These are phyloP conservation scores for Termitomyces sp. DNA, from an alignment of 768 basidiomycete species.

Conservation along the genomic window DNA sequence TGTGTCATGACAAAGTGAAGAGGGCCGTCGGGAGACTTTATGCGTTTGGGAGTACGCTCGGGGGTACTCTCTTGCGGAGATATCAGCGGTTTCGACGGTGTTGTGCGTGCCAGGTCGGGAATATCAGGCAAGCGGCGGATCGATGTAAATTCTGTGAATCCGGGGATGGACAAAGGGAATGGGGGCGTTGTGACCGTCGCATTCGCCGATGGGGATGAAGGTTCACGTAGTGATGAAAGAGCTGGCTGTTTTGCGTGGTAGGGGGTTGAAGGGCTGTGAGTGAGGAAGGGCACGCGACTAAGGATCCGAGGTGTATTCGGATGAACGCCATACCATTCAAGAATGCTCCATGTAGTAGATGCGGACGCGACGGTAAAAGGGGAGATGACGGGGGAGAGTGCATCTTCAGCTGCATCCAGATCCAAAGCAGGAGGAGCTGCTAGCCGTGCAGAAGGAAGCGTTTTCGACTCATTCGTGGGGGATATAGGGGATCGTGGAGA, in stretches of 20 bases:
- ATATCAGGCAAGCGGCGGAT: conserved; percentile 18
- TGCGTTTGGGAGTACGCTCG: not conserved
- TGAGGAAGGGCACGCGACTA: conserved; percentile 7
- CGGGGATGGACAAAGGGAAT: not conserved
- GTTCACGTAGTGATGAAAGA: conserved; percentile 5
- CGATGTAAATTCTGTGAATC: conserved; percentile 8
- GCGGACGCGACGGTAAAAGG: conserved; percentile 17
- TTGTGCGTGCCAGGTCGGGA: conserved; percentile 7
- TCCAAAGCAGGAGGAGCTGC: conserved; percentile 10
- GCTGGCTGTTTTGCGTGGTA: conserved; percentile 9
- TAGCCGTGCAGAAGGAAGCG: not conserved
- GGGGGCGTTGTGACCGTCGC: not conserved
- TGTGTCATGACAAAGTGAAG: not conserved
- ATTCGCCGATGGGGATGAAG: conserved; percentile 1
- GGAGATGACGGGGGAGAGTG: conserved; percentile 10
- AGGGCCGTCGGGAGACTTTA: not conserved
- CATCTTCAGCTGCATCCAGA: conserved; percentile 2
- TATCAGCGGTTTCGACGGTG: not conserved
- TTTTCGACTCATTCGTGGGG: not conserved
- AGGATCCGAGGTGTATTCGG: conserved; percentile 11
- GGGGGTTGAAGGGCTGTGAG: conserved; percentile 13
- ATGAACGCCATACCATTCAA: conserved; percentile 20
- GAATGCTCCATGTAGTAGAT: conserved; percentile 24
- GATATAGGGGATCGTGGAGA: conserved; percentile 13
- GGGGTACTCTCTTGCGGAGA: conserved; percentile 1